These are phyloP conservation scores for Plasmodium knowlesi DNA, from an alignment of 169 alveolate species.

Conservation along the genomic window DNA sequence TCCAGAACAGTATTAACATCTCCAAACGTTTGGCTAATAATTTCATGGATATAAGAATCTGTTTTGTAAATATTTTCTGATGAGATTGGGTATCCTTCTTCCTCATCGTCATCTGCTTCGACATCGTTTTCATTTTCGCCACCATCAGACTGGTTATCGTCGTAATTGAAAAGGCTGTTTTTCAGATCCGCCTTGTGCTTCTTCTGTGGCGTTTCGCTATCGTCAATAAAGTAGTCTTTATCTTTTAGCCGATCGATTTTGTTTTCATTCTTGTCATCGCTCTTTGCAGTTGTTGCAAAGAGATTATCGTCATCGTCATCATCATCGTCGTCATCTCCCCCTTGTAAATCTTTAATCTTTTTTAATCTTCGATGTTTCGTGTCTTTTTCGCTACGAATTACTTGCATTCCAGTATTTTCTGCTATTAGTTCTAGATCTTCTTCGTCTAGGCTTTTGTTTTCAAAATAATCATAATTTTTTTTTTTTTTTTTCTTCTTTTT, in stretches of 20 bases:
- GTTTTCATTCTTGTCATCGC: slow-evolving; percentile 37
- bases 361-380: slow-evolving; percentile 74
- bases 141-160: slow-evolving; percentile 26
- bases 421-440: slow-evolving; percentile 85
- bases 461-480: slow-evolving; percentile 80
- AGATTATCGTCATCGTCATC: slow-evolving; percentile 70
- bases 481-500: slow-evolving; percentile 72
- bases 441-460: slow-evolving; percentile 81
- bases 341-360: slow-evolving; percentile 71
- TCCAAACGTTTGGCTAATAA: slow-evolving; percentile 72
- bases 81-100: slow-evolving; percentile 16
- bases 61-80: slow-evolving; percentile 39
- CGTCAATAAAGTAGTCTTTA: slow-evolving; percentile 57
- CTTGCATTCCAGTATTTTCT: slow-evolving; percentile 83
- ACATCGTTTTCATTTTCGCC: slow-evolving; percentile 14
- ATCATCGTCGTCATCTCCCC: slow-evolving; percentile 73
- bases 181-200: slow-evolving; percentile 39
- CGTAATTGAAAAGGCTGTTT: slow-evolving; percentile 28
- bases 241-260: slow-evolving; percentile 34
- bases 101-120: slow-evolving; percentile 16
- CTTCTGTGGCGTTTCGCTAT: slow-evolving; percentile 43
- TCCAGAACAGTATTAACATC: slow-evolving; percentile 67
- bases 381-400: slow-evolving; percentile 79
- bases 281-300: slow-evolving; percentile 75
- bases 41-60: slow-evolving; percentile 35